phyloP scores from a whole-genome alignment of 345 rosid genomes.

The Eucalyptus grandis region DNA sequence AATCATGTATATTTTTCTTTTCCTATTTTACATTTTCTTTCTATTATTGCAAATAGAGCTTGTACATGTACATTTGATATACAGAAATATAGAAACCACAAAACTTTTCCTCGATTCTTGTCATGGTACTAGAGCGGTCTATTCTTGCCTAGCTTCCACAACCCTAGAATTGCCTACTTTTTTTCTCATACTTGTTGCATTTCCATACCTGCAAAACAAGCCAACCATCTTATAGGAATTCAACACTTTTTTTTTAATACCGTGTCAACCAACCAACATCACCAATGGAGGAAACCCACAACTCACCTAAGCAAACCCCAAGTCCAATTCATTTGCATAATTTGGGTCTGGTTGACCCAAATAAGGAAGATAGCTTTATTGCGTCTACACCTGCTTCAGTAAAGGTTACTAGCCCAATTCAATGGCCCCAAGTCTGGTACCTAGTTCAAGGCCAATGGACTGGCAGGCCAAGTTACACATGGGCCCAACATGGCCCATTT shows the following conservation, averaged over 20 bases:
- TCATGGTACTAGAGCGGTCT: neutral
- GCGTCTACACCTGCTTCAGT: neutral
- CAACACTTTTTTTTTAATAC: too few relatives aligned
- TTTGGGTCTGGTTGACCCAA: neutral
- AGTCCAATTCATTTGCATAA: neutral
- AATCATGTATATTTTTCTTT: too few relatives aligned
- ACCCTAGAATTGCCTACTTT: neutral
- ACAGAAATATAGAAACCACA: too few relatives aligned
- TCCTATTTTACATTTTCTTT: too few relatives aligned
- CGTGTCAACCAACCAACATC: neutral
- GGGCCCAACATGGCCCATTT: neutral
- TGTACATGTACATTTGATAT: too few relatives aligned
- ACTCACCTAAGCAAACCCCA: neutral
- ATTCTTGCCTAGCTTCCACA: neutral
- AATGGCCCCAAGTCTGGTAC: neutral
- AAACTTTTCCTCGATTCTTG: too few relatives aligned
- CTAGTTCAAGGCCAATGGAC: neutral
- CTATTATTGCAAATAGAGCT: too few relatives aligned
- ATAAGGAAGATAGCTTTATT: too few relatives aligned
- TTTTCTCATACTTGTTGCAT: neutral
- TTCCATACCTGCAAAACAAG: neutral
- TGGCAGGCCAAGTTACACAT: neutral
- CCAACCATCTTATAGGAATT: neutral
- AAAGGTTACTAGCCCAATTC: neutral
- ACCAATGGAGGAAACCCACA: neutral